phyloP scores from a whole-genome alignment of 2,329 filamentous ascomycete genomes.

The Colletotrichum simmondsii region DNA sequence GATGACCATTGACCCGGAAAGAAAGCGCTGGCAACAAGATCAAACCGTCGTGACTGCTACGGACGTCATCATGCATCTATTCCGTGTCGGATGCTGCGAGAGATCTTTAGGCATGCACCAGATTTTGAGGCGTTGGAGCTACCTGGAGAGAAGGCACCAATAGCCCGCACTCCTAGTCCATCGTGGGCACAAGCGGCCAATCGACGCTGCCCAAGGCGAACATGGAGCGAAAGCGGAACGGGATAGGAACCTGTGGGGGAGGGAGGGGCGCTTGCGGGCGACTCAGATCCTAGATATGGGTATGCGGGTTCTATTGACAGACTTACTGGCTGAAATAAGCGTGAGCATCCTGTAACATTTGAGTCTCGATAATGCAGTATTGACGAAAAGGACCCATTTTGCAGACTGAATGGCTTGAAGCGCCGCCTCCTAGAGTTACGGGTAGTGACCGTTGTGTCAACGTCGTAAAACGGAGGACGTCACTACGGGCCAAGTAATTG shows the following conservation, averaged over 20 bases:
- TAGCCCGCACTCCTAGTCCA: conserved; percentile 22
- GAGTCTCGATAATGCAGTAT: not conserved
- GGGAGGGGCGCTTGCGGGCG: not conserved
- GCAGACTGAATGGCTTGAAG: not conserved
- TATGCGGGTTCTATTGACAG: not conserved
- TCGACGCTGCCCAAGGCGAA: conserved; percentile 17
- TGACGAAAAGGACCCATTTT: not conserved
- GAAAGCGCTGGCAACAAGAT: not conserved
- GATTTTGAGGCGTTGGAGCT: conserved; percentile 8
- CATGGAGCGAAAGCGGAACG: conserved; percentile 10
- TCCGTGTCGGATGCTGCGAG: not conserved
- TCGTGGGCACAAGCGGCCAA: conserved; percentile 27
- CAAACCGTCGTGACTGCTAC: not conserved
- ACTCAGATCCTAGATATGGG: conserved; percentile 12
- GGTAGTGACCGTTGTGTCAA: not conserved
- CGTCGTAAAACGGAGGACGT: not conserved
- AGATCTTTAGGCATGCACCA: conserved; percentile 1
- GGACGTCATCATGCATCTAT: conserved; percentile 23
- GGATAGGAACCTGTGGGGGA: not conserved
- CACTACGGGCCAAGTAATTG: not conserved
- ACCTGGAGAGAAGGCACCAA: conserved; percentile 22
- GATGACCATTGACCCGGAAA: not conserved
- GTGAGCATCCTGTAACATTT: not conserved
- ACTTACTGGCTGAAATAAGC: not conserved
- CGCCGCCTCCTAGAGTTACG: not conserved